phyloP scores from a whole-genome alignment of 75 land plant species.

The Sequoiadendron giganteum region DNA sequence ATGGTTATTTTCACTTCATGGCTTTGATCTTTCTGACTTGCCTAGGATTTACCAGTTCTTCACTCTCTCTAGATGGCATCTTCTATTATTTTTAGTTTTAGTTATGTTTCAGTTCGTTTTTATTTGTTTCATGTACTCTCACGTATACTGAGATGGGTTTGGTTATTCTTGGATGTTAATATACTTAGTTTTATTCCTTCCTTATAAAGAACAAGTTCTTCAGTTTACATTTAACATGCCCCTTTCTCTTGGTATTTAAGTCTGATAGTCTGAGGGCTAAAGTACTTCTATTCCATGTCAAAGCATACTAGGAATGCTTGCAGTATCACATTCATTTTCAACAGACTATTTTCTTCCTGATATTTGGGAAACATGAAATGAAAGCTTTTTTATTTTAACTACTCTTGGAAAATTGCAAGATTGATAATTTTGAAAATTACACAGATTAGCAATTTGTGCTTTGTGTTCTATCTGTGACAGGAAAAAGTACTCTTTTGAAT shows the following conservation, averaged over 20 bases:
- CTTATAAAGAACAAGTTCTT: not conserved
- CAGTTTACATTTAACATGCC: not conserved
- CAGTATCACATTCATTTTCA: too few relatives aligned
- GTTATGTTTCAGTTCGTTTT: not conserved
- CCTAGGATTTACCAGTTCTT: not conserved
- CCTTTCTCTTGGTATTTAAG: not conserved
- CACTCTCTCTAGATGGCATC: not conserved
- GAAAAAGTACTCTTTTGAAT: constrained; percentile 85
- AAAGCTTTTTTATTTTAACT: not conserved
- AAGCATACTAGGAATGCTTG: too few relatives aligned
- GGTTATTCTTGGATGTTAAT: not conserved
- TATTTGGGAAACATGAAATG: not conserved
- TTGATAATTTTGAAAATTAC: not conserved
- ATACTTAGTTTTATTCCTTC: not conserved
- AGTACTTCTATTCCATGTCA: not conserved
- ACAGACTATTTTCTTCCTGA: not conserved
- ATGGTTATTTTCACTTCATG: not conserved
- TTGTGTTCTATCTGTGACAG: constrained; percentile 30
- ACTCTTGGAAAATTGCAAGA: not conserved
- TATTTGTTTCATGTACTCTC: not conserved
- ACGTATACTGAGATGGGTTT: not conserved
- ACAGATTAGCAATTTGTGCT: not conserved
- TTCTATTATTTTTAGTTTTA: not conserved
- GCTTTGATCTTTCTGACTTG: not conserved
- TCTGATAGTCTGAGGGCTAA: not conserved